A percentile compares a stretch with the other conserved stretches of the same genome.
phyloP scores from a whole-genome alignment of 768 basidiomycete species.

The Suillus fuscotomentosus region DNA sequence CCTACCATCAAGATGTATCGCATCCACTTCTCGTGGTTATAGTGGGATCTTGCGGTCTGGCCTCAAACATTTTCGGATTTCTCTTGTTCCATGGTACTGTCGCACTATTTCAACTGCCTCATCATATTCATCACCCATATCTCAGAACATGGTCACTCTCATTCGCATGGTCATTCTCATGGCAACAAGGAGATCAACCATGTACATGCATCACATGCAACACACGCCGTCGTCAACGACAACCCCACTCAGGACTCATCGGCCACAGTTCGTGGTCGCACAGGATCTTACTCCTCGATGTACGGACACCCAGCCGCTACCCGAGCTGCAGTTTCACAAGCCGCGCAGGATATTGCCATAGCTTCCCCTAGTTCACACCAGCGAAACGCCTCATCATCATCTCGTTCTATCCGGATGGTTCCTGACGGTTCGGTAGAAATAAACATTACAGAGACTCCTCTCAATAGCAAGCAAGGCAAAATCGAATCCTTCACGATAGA shows the following conservation, averaged over 20 bases:
- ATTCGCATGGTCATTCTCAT: conserved; percentile 57
- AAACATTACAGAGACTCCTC: background rate
- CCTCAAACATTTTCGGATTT: conserved; percentile 89
- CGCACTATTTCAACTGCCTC: conserved; percentile 6
- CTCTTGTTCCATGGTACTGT: conserved; percentile 90
- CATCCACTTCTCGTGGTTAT: conserved; percentile 86
- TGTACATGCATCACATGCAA: conserved; percentile 41
- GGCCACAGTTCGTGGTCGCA: conserved; percentile 28
- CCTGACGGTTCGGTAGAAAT: background rate
- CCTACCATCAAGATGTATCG: conserved; percentile 63
- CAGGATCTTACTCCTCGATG: conserved; percentile 55
- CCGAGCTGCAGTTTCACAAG: conserved; percentile 71
- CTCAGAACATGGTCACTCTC: conserved; percentile 54
- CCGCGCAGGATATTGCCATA: conserved; percentile 75
- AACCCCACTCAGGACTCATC: conserved; percentile 22
- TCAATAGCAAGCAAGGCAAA: conserved; percentile 42
- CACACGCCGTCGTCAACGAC: conserved; percentile 28
- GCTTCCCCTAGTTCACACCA: conserved; percentile 7
- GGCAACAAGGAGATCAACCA: conserved; percentile 37
- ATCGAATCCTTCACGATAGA: conserved; percentile 24
- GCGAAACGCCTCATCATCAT: conserved; percentile 22
- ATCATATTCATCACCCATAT: conserved; percentile 10
- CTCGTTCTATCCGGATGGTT: conserved; percentile 10
- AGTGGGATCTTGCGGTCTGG: conserved; percentile 85
- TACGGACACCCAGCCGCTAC: conserved; percentile 77